phyloP scores from a whole-genome alignment of 2,329 filamentous ascomycete genomes.

The Epicoccum nigrum region DNA sequence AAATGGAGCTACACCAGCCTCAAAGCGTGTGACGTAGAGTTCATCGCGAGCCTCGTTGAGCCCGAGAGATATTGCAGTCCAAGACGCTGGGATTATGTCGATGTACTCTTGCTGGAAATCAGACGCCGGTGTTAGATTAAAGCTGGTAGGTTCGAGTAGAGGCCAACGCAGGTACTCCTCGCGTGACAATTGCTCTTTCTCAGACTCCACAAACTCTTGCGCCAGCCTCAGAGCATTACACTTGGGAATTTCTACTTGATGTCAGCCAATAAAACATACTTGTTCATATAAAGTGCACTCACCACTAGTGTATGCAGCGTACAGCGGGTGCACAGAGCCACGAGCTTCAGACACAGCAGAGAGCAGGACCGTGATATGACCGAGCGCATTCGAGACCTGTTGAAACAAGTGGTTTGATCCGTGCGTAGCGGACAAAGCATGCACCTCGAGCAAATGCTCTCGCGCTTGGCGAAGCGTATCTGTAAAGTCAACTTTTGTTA shows the following conservation, averaged over 20 bases:
- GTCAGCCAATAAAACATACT: conserved; percentile 8
- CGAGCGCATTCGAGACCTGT: conserved; percentile 45
- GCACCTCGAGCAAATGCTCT: conserved; percentile 68
- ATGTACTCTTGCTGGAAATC: conserved; percentile 80
- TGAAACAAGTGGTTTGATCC: conserved; percentile 66
- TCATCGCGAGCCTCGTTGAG: conserved; percentile 83
- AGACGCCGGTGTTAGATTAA: conserved; percentile 48
- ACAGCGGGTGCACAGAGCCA: conserved; percentile 47
- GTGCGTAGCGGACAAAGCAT: conserved; percentile 59
- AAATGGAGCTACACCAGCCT: conserved; percentile 77
- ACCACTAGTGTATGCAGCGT: conserved; percentile 49
- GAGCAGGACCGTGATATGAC: conserved; percentile 47
- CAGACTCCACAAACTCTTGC: conserved; percentile 59
- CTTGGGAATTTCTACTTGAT: conserved; percentile 67
- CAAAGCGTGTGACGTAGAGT: conserved; percentile 85
- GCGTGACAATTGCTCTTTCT: conserved; percentile 51
- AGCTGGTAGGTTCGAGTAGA: conserved; percentile 37
- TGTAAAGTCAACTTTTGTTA: conserved; percentile 55
- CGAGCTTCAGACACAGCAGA: conserved; percentile 45
- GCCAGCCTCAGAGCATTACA: conserved; percentile 73
- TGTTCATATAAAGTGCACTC: conserved; percentile 7
- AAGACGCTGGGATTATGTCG: conserved; percentile 80
- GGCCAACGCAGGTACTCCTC: conserved; percentile 51
- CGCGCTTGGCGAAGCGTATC: conserved; percentile 69
- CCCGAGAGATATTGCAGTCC: conserved; percentile 86